Base-by-base conservation (phyloP, 2,329 filamentous ascomycete genomes). In the Amylocarpus encephaloides region DNA sequence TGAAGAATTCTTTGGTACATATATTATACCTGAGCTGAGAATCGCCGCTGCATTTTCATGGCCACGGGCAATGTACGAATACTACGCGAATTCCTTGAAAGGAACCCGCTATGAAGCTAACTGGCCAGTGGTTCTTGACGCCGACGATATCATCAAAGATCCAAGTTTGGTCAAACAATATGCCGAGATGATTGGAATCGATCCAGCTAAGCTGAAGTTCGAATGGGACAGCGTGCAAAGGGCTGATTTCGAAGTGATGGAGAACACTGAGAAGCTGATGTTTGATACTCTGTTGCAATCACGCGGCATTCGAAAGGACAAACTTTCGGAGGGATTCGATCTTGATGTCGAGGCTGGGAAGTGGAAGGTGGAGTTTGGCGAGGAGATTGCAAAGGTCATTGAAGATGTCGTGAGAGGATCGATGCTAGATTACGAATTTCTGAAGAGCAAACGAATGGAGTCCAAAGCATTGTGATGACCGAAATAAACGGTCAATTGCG, bases 71-170 rank as follows among this genome's bases (percentile, higher is more conserved):
- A 50, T 71, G 16, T 71, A 67, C 46, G 65, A 70, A 34, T 70
- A 61, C 59, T 68, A 62, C 46, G 42, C 57, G 11, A 56, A 62
- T 40, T 58, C 62, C 34, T 51, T 53, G 22, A 13, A 16, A 22
- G 13, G 16, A 12, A 13, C 22, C 6, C 18, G 16, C 1, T 29
- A 48, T 16, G 45, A 36, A 1, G 56, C 54, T 29, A 46, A 57
- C 34, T 48, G 57, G n/a, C 67, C 69, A 0, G 53, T 67, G 3
- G 52, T 71, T 1, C 46, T 70, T 1, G 69, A 71, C 44, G 67
- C 68, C 3, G 63, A 70, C 45, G 69, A 71, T 50, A 54, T 70
- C 5, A 70, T 71, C 39, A 62, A 64, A 35, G 54, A 58, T 15
- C 66, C 64, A 13, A 10, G 11, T 36, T 16, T 36, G 34, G 12